Conservation (phyloP, 768 basidiomycete species). For the Trametes punicea region DNA sequence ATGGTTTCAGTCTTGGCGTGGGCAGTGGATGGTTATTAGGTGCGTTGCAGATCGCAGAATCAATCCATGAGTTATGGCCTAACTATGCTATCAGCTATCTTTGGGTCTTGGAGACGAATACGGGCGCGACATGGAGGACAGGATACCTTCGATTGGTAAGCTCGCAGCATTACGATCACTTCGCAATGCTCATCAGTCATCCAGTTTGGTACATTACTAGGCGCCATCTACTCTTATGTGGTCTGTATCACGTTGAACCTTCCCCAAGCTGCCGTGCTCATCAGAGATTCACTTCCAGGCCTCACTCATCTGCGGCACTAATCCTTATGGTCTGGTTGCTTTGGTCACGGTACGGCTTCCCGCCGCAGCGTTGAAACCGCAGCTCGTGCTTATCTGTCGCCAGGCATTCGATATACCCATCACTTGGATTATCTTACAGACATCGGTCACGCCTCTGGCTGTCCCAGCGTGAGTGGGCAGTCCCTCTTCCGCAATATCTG, state of each 20-base stretch:
- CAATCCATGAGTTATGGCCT: not conserved
- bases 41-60: not conserved
- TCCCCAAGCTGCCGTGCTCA: not conserved
- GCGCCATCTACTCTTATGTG: conserved; percentile 33
- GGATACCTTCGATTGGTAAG: conserved; percentile 43
- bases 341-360: conserved; percentile 36
- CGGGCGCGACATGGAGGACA: conserved; percentile 49
- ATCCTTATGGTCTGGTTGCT: conserved; percentile 41
- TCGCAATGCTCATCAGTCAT: not conserved
- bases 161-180: not conserved
- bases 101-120: conserved; percentile 51
- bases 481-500: not conserved
- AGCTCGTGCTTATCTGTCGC: not conserved
- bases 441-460: conserved; percentile 38
- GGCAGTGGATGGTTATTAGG: conserved; percentile 50
- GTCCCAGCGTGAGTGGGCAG: conserved; percentile 38
- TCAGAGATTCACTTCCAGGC: conserved; percentile 27
- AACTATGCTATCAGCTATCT: conserved; percentile 29
- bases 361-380: not conserved
- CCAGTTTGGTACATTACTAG: conserved; percentile 32
- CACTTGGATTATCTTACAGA: conserved; percentile 42
- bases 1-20: conserved; percentile 39
- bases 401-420: conserved; percentile 44
- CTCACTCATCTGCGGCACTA: conserved; percentile 37
- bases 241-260: conserved; percentile 23